These are phyloP conservation scores for Aurantiochytrium sp. DNA, from an alignment of 108 stramenopile species.

Conservation along the genomic window DNA sequence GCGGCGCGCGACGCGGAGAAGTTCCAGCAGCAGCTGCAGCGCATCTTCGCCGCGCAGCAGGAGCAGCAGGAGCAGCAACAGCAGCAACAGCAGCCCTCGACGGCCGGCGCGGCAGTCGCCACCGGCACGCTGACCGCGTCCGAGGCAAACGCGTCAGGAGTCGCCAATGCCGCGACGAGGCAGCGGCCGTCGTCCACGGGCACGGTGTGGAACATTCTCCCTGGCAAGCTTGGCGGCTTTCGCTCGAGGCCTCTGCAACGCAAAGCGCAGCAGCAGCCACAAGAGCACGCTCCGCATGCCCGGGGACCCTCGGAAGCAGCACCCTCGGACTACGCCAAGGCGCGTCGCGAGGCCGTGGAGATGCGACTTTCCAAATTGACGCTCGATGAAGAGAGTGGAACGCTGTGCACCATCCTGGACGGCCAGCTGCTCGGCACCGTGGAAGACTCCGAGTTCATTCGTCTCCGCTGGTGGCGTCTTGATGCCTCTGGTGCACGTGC, in stretches of 20 bases:
- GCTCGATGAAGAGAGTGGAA: neutral
- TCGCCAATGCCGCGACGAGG: neutral
- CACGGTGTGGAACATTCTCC: neutral
- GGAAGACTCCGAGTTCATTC: neutral
- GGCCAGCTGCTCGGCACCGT: neutral
- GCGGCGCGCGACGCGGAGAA: neutral
- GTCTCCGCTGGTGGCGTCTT: neutral
- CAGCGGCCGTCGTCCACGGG: neutral
- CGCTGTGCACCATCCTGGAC: neutral
- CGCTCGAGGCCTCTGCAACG: too few species aligned
- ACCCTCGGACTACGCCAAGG: neutral
- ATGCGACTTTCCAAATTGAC: neutral
- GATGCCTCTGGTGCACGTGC: too few species aligned
- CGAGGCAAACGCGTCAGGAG: neutral
- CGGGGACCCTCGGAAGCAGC: neutral
- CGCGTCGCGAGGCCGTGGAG: neutral
- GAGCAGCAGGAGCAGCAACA: neutral
- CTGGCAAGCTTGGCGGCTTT: neutral
- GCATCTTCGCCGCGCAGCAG: neutral
- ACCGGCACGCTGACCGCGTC: too few species aligned
- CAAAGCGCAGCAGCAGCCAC: neutral
- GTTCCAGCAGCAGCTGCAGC: neutral
- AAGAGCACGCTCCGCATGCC: neutral
- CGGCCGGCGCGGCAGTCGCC: too few species aligned
- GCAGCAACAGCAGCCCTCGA: neutral